These are phyloP conservation scores for Fraxinus sp. DNA, from an alignment of 305 asterid genomes.

Conservation along the genomic window DNA sequence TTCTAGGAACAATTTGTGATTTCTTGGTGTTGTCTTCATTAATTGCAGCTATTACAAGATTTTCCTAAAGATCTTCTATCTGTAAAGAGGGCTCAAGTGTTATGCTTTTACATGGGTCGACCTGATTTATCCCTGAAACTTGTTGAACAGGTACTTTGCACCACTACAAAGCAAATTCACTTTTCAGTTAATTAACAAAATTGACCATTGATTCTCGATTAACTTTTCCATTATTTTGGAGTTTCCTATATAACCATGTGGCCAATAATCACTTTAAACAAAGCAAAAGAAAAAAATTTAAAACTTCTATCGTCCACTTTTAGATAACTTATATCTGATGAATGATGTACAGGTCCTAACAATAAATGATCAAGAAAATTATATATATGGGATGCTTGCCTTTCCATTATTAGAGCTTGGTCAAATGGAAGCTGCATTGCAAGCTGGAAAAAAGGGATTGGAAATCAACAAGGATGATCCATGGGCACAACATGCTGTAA, in stretches of 20 bases:
- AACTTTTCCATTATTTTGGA: not conserved
- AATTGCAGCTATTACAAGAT: conserved; percentile 59
- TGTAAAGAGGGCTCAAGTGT: conserved; percentile 80
- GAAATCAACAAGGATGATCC: conserved; percentile 73
- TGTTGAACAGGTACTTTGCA: conserved; percentile 62
- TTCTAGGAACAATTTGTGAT: conserved; percentile 17
- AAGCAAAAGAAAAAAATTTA: not conserved
- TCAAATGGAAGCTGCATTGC: conserved; percentile 69
- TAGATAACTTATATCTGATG: not conserved
- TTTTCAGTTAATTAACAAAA: conserved; percentile 8
- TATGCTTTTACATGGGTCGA: conserved; percentile 89
- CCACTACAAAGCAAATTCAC: not conserved
- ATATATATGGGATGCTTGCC: conserved; percentile 89
- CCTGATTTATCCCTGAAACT: conserved; percentile 69
- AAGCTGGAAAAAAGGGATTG: conserved; percentile 70
- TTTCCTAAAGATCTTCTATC: conserved; percentile 85
- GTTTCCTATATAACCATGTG: not conserved
- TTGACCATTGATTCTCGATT: not conserved
- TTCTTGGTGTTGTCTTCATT: conserved; percentile 22
- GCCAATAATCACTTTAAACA: not conserved
- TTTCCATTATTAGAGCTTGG: conserved; percentile 92
- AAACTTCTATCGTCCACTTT: not conserved
- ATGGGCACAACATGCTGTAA: conserved; percentile 96
- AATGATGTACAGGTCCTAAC: conserved; percentile 61
- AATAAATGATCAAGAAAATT: conserved; percentile 54